Conservation (phyloP, 257 asterid species). For the Echites panduratus region DNA sequence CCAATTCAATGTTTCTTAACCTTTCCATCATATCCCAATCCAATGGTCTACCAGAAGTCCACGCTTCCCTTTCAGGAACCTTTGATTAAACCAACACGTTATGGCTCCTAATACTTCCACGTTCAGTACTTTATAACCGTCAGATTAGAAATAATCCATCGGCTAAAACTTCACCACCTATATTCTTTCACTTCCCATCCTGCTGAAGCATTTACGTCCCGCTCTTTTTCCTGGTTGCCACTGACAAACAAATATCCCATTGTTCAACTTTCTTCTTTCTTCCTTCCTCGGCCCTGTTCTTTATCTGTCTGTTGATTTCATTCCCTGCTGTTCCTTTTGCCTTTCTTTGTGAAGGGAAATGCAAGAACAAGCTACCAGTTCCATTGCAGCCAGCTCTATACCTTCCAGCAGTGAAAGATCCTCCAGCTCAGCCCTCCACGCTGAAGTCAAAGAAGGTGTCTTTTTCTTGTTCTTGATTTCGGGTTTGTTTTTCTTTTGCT, state of each 20-base stretch:
- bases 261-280: not conserved
- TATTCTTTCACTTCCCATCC: slow-evolving; percentile 1
- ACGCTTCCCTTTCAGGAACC: slow-evolving; percentile 42
- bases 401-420: slow-evolving; percentile 97
- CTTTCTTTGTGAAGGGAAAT: slow-evolving; percentile 28
- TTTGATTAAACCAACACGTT: slow-evolving; percentile 60
- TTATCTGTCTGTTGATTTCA: slow-evolving; percentile 6
- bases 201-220: slow-evolving; percentile 47
- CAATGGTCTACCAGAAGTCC: slow-evolving; percentile 22
- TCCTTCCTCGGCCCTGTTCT: not conserved
- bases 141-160: slow-evolving; percentile 47
- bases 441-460: slow-evolving; percentile 69
- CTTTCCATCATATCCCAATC: slow-evolving; percentile 34
- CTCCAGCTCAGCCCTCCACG: slow-evolving; percentile 79
- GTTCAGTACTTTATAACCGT: slow-evolving; percentile 28
- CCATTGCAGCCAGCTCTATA: slow-evolving; percentile 67
- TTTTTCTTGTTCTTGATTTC: slow-evolving; percentile 3
- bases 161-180: slow-evolving; percentile 25
- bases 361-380: slow-evolving; percentile 91
- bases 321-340: not conserved
- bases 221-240: slow-evolving; percentile 40
- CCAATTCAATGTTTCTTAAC: slow-evolving; percentile 16
- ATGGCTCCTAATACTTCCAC: slow-evolving; percentile 73
- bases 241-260: slow-evolving; percentile 28
- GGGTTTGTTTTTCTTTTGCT: not conserved